Percentiles rank a stretch among this genome's conserved stretches.
These are phyloP conservation scores for Cairneyella variabilis DNA, from an alignment of 495 filamentous ascomycete genomes.

Conservation along the genomic window DNA sequence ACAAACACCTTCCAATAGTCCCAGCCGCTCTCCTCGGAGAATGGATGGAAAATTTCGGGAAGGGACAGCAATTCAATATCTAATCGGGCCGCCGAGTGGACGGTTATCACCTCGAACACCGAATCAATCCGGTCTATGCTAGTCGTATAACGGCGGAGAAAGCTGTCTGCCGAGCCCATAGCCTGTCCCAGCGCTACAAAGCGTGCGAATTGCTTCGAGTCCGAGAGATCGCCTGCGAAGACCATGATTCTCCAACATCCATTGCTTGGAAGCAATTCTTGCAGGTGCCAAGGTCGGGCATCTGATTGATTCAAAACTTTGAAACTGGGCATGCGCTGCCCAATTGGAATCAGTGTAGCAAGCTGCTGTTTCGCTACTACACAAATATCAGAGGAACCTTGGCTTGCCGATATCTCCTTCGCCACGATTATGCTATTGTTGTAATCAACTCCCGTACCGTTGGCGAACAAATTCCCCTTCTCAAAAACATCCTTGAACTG, in stretches of 20 bases:
- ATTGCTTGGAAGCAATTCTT: conserved; percentile 40
- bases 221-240: conserved; percentile 53
- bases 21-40: conserved; percentile 52
- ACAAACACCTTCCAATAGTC: conserved; percentile 63
- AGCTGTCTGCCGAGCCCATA: conserved; percentile 32
- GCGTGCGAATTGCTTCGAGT: conserved; percentile 36
- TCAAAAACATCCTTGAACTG: conserved; percentile 31
- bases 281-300: conserved; percentile 53
- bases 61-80: conserved; percentile 56
- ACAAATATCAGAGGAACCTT: not conserved
- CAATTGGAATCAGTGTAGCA: conserved; percentile 42
- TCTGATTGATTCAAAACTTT: conserved; percentile 57
- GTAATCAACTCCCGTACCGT: not conserved
- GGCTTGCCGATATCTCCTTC: conserved; percentile 18
- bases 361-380: conserved; percentile 28
- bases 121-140: conserved; percentile 33
- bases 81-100: conserved; percentile 50
- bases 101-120: conserved; percentile 55
- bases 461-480: conserved; percentile 8
- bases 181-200: conserved; percentile 39
- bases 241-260: conserved; percentile 61
- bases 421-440: conserved; percentile 21
- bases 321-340: conserved; percentile 52
- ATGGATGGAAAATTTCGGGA: conserved; percentile 52
- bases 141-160: conserved; percentile 41